phyloP scores from a whole-genome alignment of 805 yeast species.

The Nakazawaea anatomiae region DNA sequence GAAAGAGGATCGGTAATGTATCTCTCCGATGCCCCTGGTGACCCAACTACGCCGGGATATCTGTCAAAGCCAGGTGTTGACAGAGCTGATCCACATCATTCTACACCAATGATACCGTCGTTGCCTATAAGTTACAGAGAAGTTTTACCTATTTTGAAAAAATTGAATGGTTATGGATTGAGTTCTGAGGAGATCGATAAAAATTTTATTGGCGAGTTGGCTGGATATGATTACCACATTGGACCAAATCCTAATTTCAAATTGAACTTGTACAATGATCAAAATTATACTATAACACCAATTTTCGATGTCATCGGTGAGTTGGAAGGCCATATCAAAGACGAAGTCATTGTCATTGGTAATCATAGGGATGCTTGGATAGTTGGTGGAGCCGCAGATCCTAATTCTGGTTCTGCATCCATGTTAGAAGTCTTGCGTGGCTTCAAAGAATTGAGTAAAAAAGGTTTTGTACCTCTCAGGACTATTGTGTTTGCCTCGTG shows the following conservation, averaged over 20 bases:
- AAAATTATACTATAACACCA: slow-evolving; percentile 57
- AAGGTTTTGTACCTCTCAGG: slow-evolving; percentile 70
- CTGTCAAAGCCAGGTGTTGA: slow-evolving; percentile 36
- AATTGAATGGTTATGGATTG: slow-evolving; percentile 54
- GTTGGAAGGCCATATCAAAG: slow-evolving; percentile 45
- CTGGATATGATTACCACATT: slow-evolving; percentile 28
- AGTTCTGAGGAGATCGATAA: slow-evolving; percentile 28
- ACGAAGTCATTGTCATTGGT: slow-evolving; percentile 59
- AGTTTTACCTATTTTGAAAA: slow-evolving; percentile 47
- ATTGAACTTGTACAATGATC: slow-evolving; percentile 54
- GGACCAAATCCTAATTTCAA: slow-evolving; percentile 31
- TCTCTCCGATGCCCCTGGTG: slow-evolving; percentile 40
- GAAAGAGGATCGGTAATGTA: slow-evolving; percentile 48
- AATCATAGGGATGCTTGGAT: slow-evolving; percentile 83
- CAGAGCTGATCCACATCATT: slow-evolving; percentile 34
- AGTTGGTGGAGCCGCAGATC: slow-evolving; percentile 74
- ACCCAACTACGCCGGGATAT: slow-evolving; percentile 60
- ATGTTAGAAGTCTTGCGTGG: slow-evolving; percentile 60
- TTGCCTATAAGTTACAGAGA: slow-evolving; percentile 54
- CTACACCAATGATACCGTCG: slow-evolving; percentile 56
- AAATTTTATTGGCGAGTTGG: slow-evolving; percentile 24
- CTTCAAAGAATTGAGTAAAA: slow-evolving; percentile 40
- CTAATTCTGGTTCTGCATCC: slow-evolving; percentile 68
- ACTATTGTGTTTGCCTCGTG: slow-evolving; percentile 68
- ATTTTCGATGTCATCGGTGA: slow-evolving; percentile 59